These are phyloP conservation scores for Rhodotorula sp. DNA, from an alignment of 1,284 basidiomycete genomes.

Conservation along the genomic window DNA sequence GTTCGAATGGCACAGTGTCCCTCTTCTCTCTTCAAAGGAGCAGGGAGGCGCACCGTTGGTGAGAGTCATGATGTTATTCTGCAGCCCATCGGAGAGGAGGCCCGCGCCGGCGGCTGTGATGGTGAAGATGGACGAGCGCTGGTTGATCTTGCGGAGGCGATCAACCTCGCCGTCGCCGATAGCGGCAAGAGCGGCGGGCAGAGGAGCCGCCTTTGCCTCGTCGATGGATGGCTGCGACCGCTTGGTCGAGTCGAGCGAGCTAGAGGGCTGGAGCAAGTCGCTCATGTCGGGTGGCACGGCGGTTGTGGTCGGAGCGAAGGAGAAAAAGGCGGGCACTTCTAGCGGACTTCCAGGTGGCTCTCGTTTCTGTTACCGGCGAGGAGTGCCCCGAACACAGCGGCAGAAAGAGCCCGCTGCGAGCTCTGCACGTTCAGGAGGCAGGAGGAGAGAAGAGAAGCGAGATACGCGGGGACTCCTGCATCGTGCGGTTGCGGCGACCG, in stretches of 20 bases:
- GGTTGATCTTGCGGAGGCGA: conserved; percentile 51
- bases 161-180: not conserved
- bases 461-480: not conserved
- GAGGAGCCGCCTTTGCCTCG: not conserved
- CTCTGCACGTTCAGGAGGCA: not conserved
- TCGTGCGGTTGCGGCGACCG: conserved; percentile 1
- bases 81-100: conserved; percentile 70
- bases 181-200: not conserved
- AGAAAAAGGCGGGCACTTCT: not conserved
- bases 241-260: conserved; percentile 3
- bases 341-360: too few relatives aligned
- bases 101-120: conserved; percentile 67
- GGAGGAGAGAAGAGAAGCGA: not conserved
- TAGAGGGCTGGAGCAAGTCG: not conserved
- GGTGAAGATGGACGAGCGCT: conserved; percentile 62
- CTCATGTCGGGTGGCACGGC: too few relatives aligned
- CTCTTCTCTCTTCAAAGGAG: not conserved
- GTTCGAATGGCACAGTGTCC: too few relatives aligned
- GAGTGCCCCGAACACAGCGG: not conserved
- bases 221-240: not conserved
- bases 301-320: not conserved
- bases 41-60: not conserved
- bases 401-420: not conserved
- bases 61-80: conserved; percentile 57
- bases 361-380: too few relatives aligned